Base-by-base conservation (phyloP, 345 rosid species). In the Barbarea vulgaris region DNA sequence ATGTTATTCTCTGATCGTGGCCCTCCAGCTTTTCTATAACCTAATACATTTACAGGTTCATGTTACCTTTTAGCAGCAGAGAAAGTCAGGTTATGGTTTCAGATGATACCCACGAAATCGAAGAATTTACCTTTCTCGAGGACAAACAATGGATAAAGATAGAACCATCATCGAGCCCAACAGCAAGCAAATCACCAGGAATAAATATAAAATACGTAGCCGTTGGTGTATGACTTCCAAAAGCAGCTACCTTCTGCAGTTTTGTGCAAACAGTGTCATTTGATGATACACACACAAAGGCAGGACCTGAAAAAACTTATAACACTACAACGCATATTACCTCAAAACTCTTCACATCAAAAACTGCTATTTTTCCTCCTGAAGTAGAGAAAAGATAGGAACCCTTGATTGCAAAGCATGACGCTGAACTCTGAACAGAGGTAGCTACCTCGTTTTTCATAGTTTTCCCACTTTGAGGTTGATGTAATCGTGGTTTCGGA, bases 331-430 rank as follows among this genome's bases (percentile, higher is more conserved):
- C n/a, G 53, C 44, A 25, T 72, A 33, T 59, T 72, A 81, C 86
- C 79, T 83, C 71, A 28, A 75, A 81, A 24, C 69, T 75, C 42
- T 72, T 73, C 34, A 78, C 17, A 78, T 72, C 71, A 70, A 78
- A 83, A 28, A 83, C 48, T 64, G 84, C 66, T 61, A 81, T 78
- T 46, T 65, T 69, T 34, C 75, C 82, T 68, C 84, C 86, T 30
- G 82, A 78, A 39, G 79, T 64, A 1, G 82, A 83, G 75, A 72
- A 78, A 59, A 83, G 72, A 78, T 75, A 36, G 61, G 82, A 72
- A 36, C 80, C 77, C 21, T 64, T 75, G 60, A 80, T 48, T 1
- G 82, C 80, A 69, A 83, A 78, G 70, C 82, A 83, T 14, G 78
- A 60, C 3, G 30, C 12, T 28, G 65, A 47, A 27, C 47, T 51